Percentiles rank a stretch among this genome's conserved stretches.
Evolutionary conservation across 106 monocot species (phyloP).

Genomic region (Gastrodia elata): DNA sequence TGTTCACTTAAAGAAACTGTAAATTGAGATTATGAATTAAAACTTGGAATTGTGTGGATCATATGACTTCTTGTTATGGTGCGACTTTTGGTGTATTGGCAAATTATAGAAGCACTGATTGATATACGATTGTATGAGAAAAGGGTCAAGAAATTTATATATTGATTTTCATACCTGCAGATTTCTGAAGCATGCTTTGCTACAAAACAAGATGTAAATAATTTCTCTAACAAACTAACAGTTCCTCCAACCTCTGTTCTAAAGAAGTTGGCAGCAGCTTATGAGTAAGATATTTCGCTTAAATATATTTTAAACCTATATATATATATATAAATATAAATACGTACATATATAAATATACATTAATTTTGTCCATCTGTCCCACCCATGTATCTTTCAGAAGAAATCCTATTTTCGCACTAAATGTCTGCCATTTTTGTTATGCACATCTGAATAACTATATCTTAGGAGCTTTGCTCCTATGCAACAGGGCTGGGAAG

Average conservation of each 20-base stretch:
- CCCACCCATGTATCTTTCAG: neutral
- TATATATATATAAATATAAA: too few species aligned
- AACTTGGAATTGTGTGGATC: too few species aligned
- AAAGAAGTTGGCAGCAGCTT: conserved; percentile 43
- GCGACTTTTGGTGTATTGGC: too few species aligned
- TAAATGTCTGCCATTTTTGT: neutral
- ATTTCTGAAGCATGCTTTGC: conserved; percentile 10
- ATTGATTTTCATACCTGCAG: conserved; percentile 17
- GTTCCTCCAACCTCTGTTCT: conserved; percentile 39
- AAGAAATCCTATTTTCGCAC: neutral
- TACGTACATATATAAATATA: too few species aligned
- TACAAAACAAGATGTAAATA: conserved; percentile 12
- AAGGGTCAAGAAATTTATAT: too few species aligned
- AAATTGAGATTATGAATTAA: too few species aligned
- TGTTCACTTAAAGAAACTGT: too few species aligned
- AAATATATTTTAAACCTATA: neutral
- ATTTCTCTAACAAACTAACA: conserved; percentile 11
- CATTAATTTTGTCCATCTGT: neutral
- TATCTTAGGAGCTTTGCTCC: neutral
- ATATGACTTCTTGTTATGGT: too few species aligned
- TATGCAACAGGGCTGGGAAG: conserved; percentile 34
- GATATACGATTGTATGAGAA: too few species aligned
- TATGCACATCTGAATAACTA: neutral
- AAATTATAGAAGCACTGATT: too few species aligned
- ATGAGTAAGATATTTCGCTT: conserved; percentile 40